Evolutionary conservation across 768 basidiomycete species (phyloP).

Genomic region (Pulveroboletus sp.): DNA sequence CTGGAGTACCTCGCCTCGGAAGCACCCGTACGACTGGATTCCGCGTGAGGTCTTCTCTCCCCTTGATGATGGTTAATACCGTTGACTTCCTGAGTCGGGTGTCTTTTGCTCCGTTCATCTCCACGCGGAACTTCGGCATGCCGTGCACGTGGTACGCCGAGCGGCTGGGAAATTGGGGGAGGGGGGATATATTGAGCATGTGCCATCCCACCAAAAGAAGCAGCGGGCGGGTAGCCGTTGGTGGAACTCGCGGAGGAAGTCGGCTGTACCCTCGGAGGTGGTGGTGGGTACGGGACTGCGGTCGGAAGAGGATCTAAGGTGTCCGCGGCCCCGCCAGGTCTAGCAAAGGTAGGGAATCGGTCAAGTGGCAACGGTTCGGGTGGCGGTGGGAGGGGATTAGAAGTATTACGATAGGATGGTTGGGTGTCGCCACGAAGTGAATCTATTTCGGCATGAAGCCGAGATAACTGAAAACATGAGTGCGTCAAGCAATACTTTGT

Average conservation of each 20-base stretch:
- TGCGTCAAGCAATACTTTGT: constrained; percentile 15
- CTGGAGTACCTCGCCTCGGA: constrained; percentile 6
- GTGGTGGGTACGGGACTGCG: constrained; percentile 27
- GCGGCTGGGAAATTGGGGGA: constrained; percentile 13
- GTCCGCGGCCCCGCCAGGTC: constrained; percentile 27
- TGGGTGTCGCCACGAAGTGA: constrained; percentile 33
- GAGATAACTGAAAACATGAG: constrained; percentile 28
- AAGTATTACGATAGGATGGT: constrained; percentile 29
- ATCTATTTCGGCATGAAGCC: constrained; percentile 36
- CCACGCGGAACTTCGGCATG: constrained; percentile 19
- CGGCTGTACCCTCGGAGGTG: constrained; percentile 19
- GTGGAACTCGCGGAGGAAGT: constrained; percentile 3
- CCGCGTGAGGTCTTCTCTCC: constrained; percentile 12
- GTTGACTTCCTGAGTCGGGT: constrained; percentile 14
- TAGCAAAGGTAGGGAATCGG: constrained; percentile 40
- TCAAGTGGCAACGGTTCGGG: constrained; percentile 51
- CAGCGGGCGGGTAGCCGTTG: constrained; percentile 12
- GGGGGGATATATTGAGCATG: constrained; percentile 14
- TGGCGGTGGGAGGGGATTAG: constrained; percentile 56
- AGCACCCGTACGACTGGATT: constrained; percentile 10
- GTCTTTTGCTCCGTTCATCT: constrained; percentile 22
- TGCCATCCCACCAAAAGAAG: constrained; percentile 9
- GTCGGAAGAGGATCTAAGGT: constrained; percentile 18
- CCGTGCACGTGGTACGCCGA: constrained; percentile 19
- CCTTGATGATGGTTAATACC: constrained; percentile 9